A percentile compares a stretch with the other conserved stretches of the same genome.
Conservation (phyloP, 176 grass and related monocot genomes). For the Ensete ventricosum region DNA sequence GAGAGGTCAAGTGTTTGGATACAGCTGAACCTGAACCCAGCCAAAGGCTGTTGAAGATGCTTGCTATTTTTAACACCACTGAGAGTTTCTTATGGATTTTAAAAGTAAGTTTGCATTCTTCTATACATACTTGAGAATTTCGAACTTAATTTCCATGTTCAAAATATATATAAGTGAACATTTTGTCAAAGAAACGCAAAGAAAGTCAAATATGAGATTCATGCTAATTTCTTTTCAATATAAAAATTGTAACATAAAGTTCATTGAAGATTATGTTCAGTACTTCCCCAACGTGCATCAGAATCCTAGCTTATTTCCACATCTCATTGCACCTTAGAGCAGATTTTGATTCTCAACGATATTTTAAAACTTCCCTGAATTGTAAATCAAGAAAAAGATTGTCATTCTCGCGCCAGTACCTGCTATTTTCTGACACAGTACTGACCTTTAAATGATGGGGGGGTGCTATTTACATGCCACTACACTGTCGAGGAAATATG, state of each 20-base stretch:
- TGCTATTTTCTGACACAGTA: too few relatives aligned
- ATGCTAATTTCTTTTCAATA: neutral
- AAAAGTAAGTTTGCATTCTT: conserved; percentile 38
- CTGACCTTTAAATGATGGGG: too few relatives aligned
- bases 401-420: too few relatives aligned
- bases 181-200: neutral
- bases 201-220: neutral
- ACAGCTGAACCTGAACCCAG: conserved; percentile 44
- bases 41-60: conserved; percentile 49
- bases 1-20: conserved; percentile 54
- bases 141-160: neutral
- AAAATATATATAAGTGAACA: neutral
- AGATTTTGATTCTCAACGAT: too few relatives aligned
- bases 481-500: too few relatives aligned
- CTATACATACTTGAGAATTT: neutral
- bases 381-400: too few relatives aligned
- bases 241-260: neutral
- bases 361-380: too few relatives aligned
- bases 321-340: too few relatives aligned
- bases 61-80: conserved; percentile 36
- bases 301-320: too few relatives aligned
- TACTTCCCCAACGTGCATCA: too few relatives aligned
- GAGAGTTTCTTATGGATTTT: conserved; percentile 52
- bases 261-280: too few relatives aligned
- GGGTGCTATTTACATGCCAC: too few relatives aligned